Evolutionary conservation across 1,284 basidiomycete genomes (phyloP), one percentile per base, ranked within the genome.

Genomic region (Leccinum proliferum): DNA sequence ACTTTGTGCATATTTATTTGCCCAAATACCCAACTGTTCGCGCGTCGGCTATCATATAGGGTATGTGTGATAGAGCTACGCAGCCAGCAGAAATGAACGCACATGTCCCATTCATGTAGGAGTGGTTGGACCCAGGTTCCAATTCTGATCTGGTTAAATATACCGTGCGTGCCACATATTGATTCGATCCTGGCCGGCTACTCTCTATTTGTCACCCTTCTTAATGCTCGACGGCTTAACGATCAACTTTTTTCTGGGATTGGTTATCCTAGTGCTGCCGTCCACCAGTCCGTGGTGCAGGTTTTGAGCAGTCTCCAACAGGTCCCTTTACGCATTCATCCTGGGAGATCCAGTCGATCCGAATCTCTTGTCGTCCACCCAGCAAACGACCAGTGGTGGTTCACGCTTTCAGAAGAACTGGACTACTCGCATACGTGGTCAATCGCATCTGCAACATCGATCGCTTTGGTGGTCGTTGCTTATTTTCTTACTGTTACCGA

Each of bases 391-490:
- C 29, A 61, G 2, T 75, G 71, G 68, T 77, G 76, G 76, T 55
- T 3, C 10, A 66, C 58, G 9, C 34, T 74, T 29, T 64, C 68
- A 3, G 58, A 57, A 2, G 68, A 67, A n/a, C 65, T 74, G 9
- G 60, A 76, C 50, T 73, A 67, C 59, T 66, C 72, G 0, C 66
- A 72, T n/a, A 68, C 62, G 10, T 81, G 79, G 79, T 77, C 77
- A 0, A 75, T 79, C 8, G 70, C 78, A 2, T 73, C 78, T 0
- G 76, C 71, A 3, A 71, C 74, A 9, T 77, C 75, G 5, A 77
- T 80, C 21, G 58, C 66, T 0, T 81, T 78, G 78, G 80, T 81
- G 1, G 58, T 77, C 34, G 63, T 80, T 12, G 79, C 80, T 2
- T 81, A 77, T 62, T 34, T 77, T 3, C 76, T 81, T 60, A 79